Conservation (phyloP, 352 stramenopile genomes). For the Globisporangium recalcitrans region DNA sequence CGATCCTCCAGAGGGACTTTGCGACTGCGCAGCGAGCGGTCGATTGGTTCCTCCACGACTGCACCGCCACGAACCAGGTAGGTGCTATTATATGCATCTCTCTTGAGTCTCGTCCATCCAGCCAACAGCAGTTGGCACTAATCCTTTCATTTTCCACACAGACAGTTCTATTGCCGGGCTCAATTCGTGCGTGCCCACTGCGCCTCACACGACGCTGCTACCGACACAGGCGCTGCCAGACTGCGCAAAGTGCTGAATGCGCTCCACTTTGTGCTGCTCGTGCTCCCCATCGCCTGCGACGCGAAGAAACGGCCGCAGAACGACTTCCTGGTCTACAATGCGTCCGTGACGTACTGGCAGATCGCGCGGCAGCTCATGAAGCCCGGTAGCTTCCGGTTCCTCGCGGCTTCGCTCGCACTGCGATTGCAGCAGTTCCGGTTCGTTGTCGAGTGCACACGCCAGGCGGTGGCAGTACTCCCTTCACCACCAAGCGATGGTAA, state of each 20-base stretch:
- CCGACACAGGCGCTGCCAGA: slow-evolving; percentile 33
- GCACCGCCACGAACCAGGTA: slow-evolving; percentile 70
- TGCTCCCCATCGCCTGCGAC: slow-evolving; percentile 67
- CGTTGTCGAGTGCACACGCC: slow-evolving; percentile 49
- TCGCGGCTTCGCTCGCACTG: slow-evolving; percentile 64
- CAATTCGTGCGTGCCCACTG: slow-evolving; percentile 79
- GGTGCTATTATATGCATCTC: too few relatives aligned
- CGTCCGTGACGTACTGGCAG: slow-evolving; percentile 83
- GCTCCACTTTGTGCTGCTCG: slow-evolving; percentile 66
- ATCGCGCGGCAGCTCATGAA: slow-evolving; percentile 84
- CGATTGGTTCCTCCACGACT: slow-evolving; percentile 70
- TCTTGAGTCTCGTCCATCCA: too few relatives aligned
- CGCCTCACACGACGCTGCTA: slow-evolving; percentile 34
- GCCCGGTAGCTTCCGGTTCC: slow-evolving; percentile 61
- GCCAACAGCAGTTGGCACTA: too few relatives aligned
- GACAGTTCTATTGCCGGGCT: slow-evolving; percentile 83
- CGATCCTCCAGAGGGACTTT: slow-evolving; percentile 63
- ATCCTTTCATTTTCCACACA: not conserved
- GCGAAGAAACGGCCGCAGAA: slow-evolving; percentile 59
- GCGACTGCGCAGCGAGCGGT: slow-evolving; percentile 43
- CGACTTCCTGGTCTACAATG: slow-evolving; percentile 91
- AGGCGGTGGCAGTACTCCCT: slow-evolving; percentile 24
- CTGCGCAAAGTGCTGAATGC: slow-evolving; percentile 62
- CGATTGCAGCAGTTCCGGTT: slow-evolving; percentile 40
- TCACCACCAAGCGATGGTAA: slow-evolving; percentile 1